A percentile compares a stretch with the other conserved stretches of the same genome.
These are phyloP conservation scores for Dujonia santamariae DNA, from an alignment of 1,139 yeast species.

Conservation along the genomic window DNA sequence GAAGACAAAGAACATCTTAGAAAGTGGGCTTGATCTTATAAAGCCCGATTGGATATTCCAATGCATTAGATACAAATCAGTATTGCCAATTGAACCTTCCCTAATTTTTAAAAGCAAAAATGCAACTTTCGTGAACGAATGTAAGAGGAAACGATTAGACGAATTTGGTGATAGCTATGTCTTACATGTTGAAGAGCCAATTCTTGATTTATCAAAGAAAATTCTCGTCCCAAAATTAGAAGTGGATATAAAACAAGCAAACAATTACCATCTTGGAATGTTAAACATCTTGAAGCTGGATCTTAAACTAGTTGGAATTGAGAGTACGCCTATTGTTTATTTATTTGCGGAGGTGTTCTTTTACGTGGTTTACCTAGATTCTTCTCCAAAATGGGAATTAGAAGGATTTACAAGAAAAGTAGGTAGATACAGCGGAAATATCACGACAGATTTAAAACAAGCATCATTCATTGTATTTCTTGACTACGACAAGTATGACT, in stretches of 20 bases:
- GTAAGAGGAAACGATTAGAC: conserved; percentile 34
- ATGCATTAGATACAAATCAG: conserved; percentile 42
- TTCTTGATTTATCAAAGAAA: conserved; percentile 4
- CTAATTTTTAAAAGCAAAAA: conserved; percentile 39
- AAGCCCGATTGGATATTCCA: conserved; percentile 73
- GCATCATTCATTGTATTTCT: conserved; percentile 27
- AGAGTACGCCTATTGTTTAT: conserved; percentile 3
- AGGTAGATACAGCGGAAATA: conserved; percentile 30
- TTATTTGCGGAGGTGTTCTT: conserved; percentile 12
- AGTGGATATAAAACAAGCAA: neutral
- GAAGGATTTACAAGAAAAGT: conserved; percentile 20
- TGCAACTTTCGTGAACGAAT: conserved; percentile 14
- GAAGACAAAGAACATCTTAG: conserved; percentile 39
- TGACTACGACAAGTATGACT: conserved; percentile 8
- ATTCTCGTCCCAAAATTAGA: conserved; percentile 3
- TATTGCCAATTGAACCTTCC: conserved; percentile 59
- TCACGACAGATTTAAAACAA: conserved; percentile 13
- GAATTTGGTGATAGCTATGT: conserved; percentile 54
- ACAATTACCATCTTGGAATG: too few relatives aligned
- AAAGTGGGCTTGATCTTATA: conserved; percentile 56
- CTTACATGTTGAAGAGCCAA: conserved; percentile 16
- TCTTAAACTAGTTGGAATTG: conserved; percentile 2
- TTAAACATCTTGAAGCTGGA: neutral
- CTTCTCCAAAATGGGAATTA: conserved; percentile 7
- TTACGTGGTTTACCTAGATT: conserved; percentile 14